Conservation (phyloP, 1,284 basidiomycete species). For the Melampsora occidentalis region DNA sequence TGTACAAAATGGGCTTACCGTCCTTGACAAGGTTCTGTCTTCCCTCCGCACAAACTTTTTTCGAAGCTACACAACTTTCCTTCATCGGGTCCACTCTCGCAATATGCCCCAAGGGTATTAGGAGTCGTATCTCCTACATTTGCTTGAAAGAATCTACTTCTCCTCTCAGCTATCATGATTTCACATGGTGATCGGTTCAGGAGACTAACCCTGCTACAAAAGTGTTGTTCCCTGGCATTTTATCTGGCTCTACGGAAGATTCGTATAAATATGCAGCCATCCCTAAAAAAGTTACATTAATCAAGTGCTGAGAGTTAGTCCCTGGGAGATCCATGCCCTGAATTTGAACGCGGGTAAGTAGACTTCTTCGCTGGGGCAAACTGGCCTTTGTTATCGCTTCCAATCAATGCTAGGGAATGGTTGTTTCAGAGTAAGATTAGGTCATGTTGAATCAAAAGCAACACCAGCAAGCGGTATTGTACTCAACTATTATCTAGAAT, state of each 20-base stretch:
- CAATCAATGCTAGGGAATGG: conserved; percentile 60
- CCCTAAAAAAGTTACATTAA: neutral
- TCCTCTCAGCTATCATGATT: conserved; percentile 52
- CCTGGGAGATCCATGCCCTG: neutral
- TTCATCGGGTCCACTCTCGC: conserved; percentile 67
- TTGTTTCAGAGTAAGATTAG: no score
- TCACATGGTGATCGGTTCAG: neutral
- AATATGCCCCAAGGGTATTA: conserved; percentile 64
- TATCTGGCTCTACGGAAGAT: conserved; percentile 63
- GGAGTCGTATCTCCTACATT: conserved; percentile 68
- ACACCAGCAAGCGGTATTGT: no score
- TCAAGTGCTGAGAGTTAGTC: neutral
- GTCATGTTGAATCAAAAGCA: neutral
- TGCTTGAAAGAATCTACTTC: conserved; percentile 49
- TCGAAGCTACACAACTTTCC: conserved; percentile 62
- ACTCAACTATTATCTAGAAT: neutral
- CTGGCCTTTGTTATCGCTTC: conserved; percentile 71
- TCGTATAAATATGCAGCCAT: conserved; percentile 74
- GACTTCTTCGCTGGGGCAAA: conserved; percentile 48
- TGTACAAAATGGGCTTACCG: neutral
- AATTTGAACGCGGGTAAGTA: neutral
- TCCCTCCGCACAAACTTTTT: conserved; percentile 9
- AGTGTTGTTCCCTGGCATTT: conserved; percentile 66
- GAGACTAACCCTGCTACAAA: conserved; percentile 68
- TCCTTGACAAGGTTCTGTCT: conserved; percentile 12